phyloP scores from a whole-genome alignment of 2,329 filamentous ascomycete species.

The Penicillium olsonii region DNA sequence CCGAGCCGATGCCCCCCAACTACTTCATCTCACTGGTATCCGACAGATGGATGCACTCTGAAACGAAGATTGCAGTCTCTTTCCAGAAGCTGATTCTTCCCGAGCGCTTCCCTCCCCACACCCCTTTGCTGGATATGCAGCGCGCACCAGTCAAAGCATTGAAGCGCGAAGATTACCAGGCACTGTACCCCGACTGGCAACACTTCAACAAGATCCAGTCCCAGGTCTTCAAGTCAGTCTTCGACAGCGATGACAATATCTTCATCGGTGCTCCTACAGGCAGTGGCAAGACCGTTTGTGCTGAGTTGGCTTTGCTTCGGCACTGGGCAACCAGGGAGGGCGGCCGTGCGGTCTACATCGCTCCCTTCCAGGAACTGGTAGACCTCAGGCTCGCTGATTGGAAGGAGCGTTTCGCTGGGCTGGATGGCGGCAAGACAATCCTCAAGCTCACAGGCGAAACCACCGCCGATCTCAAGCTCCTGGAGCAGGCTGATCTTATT shows the following conservation, averaged over 20 bases:
- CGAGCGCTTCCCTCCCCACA: slow-evolving; percentile 93
- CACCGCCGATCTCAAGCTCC: slow-evolving; percentile 81
- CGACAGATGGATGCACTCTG: slow-evolving; percentile 97
- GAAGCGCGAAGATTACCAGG: slow-evolving; percentile 79
- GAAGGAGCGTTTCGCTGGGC: slow-evolving; percentile 70
- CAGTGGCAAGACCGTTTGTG: slow-evolving; percentile 95
- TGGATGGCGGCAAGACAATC: slow-evolving; percentile 83
- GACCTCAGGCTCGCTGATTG: slow-evolving; percentile 81
- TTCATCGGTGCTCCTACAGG: slow-evolving; percentile 91
- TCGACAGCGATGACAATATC: slow-evolving; percentile 87
- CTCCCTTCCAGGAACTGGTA: slow-evolving; percentile 90
- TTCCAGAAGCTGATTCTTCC: slow-evolving; percentile 94
- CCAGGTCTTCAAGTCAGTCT: slow-evolving; percentile 93
- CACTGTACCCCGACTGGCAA: slow-evolving; percentile 78
- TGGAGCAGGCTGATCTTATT: slow-evolving; percentile 85
- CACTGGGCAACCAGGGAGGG: slow-evolving; percentile 76
- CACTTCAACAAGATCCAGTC: slow-evolving; percentile 98
- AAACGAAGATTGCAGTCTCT: slow-evolving; percentile 88
- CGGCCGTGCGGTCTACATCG: slow-evolving; percentile 87
- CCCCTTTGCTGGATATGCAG: slow-evolving; percentile 87
- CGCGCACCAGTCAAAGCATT: slow-evolving; percentile 84
- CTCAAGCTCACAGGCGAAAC: slow-evolving; percentile 94
- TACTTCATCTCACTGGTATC: slow-evolving; percentile 96
- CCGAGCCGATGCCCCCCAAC: slow-evolving; percentile 96
- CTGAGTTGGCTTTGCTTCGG: slow-evolving; percentile 86